These are phyloP conservation scores for Platanthera zijinensis DNA, from an alignment of 106 monocot genomes.

Conservation along the genomic window DNA sequence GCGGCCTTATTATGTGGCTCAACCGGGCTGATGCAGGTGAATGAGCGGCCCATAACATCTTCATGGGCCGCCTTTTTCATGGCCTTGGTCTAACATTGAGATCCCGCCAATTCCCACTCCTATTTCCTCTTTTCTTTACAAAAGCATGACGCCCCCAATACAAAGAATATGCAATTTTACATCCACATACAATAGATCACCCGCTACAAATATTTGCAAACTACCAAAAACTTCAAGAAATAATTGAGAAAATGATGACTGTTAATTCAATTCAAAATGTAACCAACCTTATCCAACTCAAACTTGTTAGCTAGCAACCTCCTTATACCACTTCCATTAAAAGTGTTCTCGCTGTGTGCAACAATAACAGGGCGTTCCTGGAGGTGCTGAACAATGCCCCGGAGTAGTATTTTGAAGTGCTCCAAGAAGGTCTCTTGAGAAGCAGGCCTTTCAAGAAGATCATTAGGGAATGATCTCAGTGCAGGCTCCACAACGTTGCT, in stretches of 20 bases:
- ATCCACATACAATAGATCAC: no score
- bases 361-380: constrained; percentile 74
- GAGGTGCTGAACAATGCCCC: constrained; percentile 29
- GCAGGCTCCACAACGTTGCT: constrained; percentile 61
- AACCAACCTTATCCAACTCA: constrained; percentile 74
- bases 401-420: constrained; percentile 57
- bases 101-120: no score
- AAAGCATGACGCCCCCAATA: no score
- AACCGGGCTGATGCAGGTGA: no score
- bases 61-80: no score
- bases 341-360: constrained; percentile 83
- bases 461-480: constrained; percentile 24
- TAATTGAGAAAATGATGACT: not conserved
- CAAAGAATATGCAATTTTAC: no score
- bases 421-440: constrained; percentile 58
- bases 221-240: no score
- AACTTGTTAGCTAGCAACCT: constrained; percentile 66
- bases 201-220: no score
- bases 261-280: not conserved
- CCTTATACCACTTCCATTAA: constrained; percentile 69
- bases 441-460: constrained; percentile 33
- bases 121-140: no score
- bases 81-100: no score
- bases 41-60: no score
- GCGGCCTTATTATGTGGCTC: no score